These are phyloP conservation scores for Solanum appendiculatum DNA, from an alignment of 257 asterid genomes.

Conservation along the genomic window DNA sequence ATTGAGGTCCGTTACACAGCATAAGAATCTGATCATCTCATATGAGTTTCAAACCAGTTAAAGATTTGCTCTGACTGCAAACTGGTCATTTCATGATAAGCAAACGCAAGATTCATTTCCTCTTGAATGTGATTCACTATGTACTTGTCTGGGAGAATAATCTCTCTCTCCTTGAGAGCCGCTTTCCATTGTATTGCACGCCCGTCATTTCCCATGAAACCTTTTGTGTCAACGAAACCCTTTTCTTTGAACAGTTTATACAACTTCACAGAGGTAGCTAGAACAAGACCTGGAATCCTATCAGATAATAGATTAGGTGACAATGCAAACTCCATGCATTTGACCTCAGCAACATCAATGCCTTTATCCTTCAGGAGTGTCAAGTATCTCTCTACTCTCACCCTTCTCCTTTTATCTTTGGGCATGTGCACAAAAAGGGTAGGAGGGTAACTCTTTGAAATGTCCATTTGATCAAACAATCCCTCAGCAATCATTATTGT, in stretches of 20 bases:
- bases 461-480: constrained; percentile 45
- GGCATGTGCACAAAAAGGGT: constrained; percentile 97
- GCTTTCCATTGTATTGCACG: constrained; percentile 67
- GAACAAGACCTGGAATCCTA: constrained; percentile 56
- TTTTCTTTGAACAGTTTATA: constrained; percentile 45
- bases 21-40: constrained; percentile 23
- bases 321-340: constrained; percentile 73
- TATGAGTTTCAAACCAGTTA: constrained; percentile 83
- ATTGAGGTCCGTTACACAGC: not conserved
- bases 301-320: constrained; percentile 50
- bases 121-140: constrained; percentile 73
- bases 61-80: constrained; percentile 64
- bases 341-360: constrained; percentile 52
- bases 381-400: constrained; percentile 47
- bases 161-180: constrained; percentile 42
- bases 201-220: constrained; percentile 85
- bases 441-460: constrained; percentile 51
- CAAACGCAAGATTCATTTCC: constrained; percentile 96
- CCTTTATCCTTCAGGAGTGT: constrained; percentile 50
- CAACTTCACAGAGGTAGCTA: constrained; percentile 30
- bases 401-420: constrained; percentile 62
- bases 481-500: constrained; percentile 90
- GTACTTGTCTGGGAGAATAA: constrained; percentile 45
- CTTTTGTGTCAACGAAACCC: constrained; percentile 61
- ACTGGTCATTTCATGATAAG: constrained; percentile 97